Percentiles rank a stretch among this genome's conserved stretches.
Evolutionary conservation across 2,329 filamentous ascomycete genomes (phyloP).

Genomic region (Akanthomyces lecanii): DNA sequence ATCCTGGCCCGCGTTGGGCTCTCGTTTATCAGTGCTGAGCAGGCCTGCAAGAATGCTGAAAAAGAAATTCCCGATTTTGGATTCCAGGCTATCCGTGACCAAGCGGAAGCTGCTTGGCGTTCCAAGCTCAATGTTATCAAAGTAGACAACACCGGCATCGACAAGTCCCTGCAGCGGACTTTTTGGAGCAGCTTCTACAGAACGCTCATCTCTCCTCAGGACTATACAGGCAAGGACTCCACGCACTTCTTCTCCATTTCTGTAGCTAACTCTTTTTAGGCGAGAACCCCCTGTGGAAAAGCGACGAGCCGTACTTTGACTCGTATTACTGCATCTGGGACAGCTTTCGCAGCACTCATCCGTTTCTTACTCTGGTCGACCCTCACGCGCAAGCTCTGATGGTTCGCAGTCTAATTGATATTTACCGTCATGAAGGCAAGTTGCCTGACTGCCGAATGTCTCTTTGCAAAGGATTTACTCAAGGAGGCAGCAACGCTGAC

Average conservation of each 20-base stretch:
- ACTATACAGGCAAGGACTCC: slow-evolving; percentile 52
- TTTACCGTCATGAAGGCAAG: slow-evolving; percentile 63
- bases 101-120: slow-evolving; percentile 58
- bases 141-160: slow-evolving; percentile 51
- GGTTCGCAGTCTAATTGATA: slow-evolving; percentile 67
- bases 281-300: slow-evolving; percentile 68
- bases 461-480: slow-evolving; percentile 70
- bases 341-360: slow-evolving; percentile 66
- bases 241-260: slow-evolving; percentile 27
- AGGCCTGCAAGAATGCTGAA: slow-evolving; percentile 68
- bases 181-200: slow-evolving; percentile 72
- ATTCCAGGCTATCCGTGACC: slow-evolving; percentile 52
- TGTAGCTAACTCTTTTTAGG: slow-evolving; percentile 66
- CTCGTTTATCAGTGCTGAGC: slow-evolving; percentile 63
- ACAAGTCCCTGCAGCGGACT: slow-evolving; percentile 53
- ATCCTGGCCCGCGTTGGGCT: slow-evolving; percentile 65
- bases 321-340: slow-evolving; percentile 70
- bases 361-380: slow-evolving; percentile 67
- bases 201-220: slow-evolving; percentile 65
- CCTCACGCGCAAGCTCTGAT: slow-evolving; percentile 63
- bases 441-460: slow-evolving; percentile 76
- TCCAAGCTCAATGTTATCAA: slow-evolving; percentile 57
- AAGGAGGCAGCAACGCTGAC: slow-evolving; percentile 74
- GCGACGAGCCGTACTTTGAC: slow-evolving; percentile 69
- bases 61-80: slow-evolving; percentile 63